A percentile compares a stretch with the other conserved stretches of the same genome.
phyloP scores from a whole-genome alignment of 306 rosid species.

The Aeschynomene evenia region DNA sequence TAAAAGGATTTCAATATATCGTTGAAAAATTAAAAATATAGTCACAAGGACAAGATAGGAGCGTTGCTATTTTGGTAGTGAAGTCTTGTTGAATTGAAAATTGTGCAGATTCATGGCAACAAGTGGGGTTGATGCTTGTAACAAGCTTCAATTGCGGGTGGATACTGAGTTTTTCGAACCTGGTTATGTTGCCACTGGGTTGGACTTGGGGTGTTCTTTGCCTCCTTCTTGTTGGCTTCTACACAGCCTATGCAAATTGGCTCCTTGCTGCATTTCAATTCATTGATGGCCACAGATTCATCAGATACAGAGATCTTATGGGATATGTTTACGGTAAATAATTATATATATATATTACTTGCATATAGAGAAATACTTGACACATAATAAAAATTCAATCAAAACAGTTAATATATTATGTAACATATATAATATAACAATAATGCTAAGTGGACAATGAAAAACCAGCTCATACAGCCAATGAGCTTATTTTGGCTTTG shows the following conservation, averaged over 20 bases:
- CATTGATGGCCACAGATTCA: constrained; percentile 57
- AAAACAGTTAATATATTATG: too few relatives aligned
- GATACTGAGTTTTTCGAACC: constrained; percentile 51
- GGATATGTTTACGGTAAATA: constrained; percentile 46
- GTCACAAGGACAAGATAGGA: too few relatives aligned
- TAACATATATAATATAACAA: too few relatives aligned
- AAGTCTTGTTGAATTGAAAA: neutral
- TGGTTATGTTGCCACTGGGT: constrained; percentile 55
- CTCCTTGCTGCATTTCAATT: constrained; percentile 60
- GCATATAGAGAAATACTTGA: neutral
- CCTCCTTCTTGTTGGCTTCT: constrained; percentile 47
- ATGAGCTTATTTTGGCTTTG: too few relatives aligned
- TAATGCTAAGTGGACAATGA: too few relatives aligned
- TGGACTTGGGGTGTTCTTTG: constrained; percentile 63
- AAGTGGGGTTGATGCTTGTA: constrained; percentile 60
- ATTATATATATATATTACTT: neutral
- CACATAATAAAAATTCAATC: too few relatives aligned
- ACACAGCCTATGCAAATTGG: constrained; percentile 64
- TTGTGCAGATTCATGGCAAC: constrained; percentile 62
- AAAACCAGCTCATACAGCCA: too few relatives aligned
- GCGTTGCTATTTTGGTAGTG: neutral
- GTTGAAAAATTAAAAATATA: too few relatives aligned
- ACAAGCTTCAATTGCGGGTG: constrained; percentile 57
- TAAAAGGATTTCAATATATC: too few relatives aligned
- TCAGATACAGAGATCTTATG: constrained; percentile 71